Base-by-base conservation (phyloP, 2,329 filamentous ascomycete species). In the Thielaviopsis ethacetica region DNA sequence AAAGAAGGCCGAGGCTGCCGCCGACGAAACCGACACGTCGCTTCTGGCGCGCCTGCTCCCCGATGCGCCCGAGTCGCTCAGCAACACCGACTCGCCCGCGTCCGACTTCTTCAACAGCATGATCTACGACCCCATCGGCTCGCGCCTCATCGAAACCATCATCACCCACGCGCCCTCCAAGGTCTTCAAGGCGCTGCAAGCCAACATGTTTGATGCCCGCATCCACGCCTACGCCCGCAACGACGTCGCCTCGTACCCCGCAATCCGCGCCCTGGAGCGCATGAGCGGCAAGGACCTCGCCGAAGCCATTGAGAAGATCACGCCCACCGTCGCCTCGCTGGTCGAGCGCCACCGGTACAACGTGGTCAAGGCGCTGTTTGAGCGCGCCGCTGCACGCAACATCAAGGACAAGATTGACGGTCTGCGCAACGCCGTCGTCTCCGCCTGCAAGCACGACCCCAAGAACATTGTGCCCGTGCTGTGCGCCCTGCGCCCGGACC, bases 91-190 rank as follows among this genome's bases (percentile, higher is more conserved):
- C 1, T 86, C 88, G 38, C 85, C 84, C 54, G 86, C 87, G 3
- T 79, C 81, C 12, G 75, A 79, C 17, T 95, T 97, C 67, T 79
- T 97, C 68, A 90, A 87, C 66, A 84, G 86, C 59, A 80, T 97
- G 67, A 76, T 96, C 26, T 97, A 96, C 70, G 90, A 97, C 67
- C 78, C 86, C 1, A 84, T 97, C 56, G 93, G 93, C 17, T 96
- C 91, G 3, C 85, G 91, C 52, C 76, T 98, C 1, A 77, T 97
- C 22, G 93, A 98, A 72, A 88, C 85, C 0, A 84, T 98, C 63
- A 81, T 96, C 63, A 80, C 83, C 26, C 79, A 86, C 67, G 82
- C 85, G 17, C 90, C 93, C 0, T 90, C 88, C 51, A 95, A 93
- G 71, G 73, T 90, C 38, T 98, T 97, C 80, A 96, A 95, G 71